Evolutionary conservation across 163 green algal genomes (phyloP).

Genomic region (Chloroidium sp.): DNA sequence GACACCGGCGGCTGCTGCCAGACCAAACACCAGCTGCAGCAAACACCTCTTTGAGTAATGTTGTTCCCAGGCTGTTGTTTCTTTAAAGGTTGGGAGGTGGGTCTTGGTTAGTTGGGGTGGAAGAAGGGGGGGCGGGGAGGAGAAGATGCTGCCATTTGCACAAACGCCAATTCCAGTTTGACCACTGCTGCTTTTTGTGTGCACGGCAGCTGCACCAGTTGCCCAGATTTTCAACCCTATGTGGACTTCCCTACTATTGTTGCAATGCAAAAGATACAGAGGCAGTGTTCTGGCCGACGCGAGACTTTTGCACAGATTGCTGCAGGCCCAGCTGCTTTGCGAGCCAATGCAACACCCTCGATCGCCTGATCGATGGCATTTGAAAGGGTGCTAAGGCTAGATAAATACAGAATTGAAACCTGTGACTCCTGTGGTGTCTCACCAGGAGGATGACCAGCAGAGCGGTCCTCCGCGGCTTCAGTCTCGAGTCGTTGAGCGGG

Average conservation of each 20-base stretch:
- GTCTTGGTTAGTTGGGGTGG: neutral
- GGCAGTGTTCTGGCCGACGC: too few relatives aligned
- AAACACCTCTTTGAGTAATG: neutral
- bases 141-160: neutral
- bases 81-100: neutral
- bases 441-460: conserved; percentile 15
- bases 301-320: too few relatives aligned
- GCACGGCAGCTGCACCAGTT: too few relatives aligned
- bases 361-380: too few relatives aligned
- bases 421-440: neutral
- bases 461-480: conserved; percentile 11
- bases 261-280: too few relatives aligned
- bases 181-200: too few relatives aligned
- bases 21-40: conserved; percentile 33
- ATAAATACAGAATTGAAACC: too few relatives aligned
- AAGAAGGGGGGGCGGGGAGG: neutral
- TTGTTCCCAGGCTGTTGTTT: neutral
- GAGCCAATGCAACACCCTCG: too few relatives aligned
- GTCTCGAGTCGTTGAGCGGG: conserved; percentile 27
- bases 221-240: too few relatives aligned
- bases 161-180: neutral
- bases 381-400: too few relatives aligned
- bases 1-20: conserved; percentile 24
- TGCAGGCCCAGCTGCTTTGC: too few relatives aligned
- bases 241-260: too few relatives aligned